Evolutionary conservation across 2,329 filamentous ascomycete species (phyloP).

Genomic region (Alternaria atra): DNA sequence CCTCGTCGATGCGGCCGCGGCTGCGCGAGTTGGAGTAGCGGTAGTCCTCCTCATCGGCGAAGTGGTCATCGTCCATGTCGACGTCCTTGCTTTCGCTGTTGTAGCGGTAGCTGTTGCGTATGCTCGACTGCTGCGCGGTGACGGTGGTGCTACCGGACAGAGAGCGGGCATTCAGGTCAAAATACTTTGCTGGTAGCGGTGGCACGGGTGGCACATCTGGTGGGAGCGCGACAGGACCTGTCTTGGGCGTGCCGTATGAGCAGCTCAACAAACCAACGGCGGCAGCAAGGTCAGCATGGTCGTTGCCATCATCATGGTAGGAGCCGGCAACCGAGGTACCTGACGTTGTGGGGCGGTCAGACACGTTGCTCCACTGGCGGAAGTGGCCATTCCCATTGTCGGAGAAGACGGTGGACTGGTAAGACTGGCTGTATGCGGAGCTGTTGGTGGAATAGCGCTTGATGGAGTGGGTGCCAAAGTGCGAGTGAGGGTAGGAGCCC

Average conservation of each 20-base stretch:
- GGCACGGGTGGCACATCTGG: slow-evolving; percentile 87
- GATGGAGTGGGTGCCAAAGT: slow-evolving; percentile 45
- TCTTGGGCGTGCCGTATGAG: slow-evolving; percentile 84
- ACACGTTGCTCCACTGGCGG: slow-evolving; percentile 73
- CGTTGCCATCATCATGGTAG: slow-evolving; percentile 72
- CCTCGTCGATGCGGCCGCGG: slow-evolving; percentile 77
- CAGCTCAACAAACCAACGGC: slow-evolving; percentile 90
- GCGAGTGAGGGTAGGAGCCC: slow-evolving; percentile 54
- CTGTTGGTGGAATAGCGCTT: slow-evolving; percentile 61
- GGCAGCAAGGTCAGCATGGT: slow-evolving; percentile 84
- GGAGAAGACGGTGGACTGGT: slow-evolving; percentile 75
- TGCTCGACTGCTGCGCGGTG: slow-evolving; percentile 67
- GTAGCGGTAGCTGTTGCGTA: slow-evolving; percentile 68
- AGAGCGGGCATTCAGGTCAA: slow-evolving; percentile 63
- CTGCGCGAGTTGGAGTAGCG: slow-evolving; percentile 51
- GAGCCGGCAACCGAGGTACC: slow-evolving; percentile 66
- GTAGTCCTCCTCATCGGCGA: slow-evolving; percentile 73
- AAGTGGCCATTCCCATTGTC: slow-evolving; percentile 65
- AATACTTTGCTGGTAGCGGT: slow-evolving; percentile 81
- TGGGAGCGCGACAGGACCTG: slow-evolving; percentile 68
- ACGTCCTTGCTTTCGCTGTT: slow-evolving; percentile 57
- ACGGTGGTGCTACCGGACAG: slow-evolving; percentile 66
- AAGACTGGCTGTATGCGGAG: slow-evolving; percentile 73
- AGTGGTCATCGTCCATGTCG: slow-evolving; percentile 66
- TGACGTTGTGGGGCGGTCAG: slow-evolving; percentile 81